Percentiles rank a stretch among this genome's conserved stretches.
Evolutionary conservation across 1,139 yeast species (phyloP).

Genomic region (Martiniozyma asiatica): DNA sequence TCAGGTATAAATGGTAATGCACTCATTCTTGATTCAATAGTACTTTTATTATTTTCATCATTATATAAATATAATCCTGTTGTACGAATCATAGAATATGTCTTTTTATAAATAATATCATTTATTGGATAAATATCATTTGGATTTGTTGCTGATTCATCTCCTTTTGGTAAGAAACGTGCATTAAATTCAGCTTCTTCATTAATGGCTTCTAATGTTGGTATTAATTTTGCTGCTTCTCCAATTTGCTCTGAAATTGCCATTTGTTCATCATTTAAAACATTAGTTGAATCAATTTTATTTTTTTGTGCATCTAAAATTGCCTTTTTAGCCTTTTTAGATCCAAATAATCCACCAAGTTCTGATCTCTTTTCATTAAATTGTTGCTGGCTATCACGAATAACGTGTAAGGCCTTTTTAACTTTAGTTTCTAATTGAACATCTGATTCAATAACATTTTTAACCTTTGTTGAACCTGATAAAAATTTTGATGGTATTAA

Average conservation of each 20-base stretch:
- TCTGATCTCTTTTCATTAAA: too few relatives aligned
- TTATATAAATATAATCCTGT: conserved; percentile 6
- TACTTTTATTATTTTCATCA: conserved; percentile 1
- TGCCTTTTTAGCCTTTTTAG: conserved; percentile 89
- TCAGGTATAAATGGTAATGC: conserved; percentile 4
- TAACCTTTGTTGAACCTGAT: conserved; percentile 8
- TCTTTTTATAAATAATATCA: conserved; percentile 57
- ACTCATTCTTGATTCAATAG: conserved; percentile 1
- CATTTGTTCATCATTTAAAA: conserved; percentile 45
- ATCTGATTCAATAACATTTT: conserved; percentile 8
- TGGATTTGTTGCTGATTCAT: conserved; percentile 65
- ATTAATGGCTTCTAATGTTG: conserved; percentile 49
- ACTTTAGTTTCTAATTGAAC: conserved; percentile 7
- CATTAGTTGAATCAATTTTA: conserved; percentile 71
- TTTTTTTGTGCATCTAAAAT: conserved; percentile 72
- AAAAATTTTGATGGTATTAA: conserved; percentile 24
- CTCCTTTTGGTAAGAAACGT: conserved; percentile 75
- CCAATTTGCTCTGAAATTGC: conserved; percentile 78
- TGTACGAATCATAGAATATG: conserved; percentile 54
- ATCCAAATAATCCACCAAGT: conserved; percentile 93
- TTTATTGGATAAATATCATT: conserved; percentile 72
- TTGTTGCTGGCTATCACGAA: too few relatives aligned
- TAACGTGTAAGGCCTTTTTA: conserved; percentile 28
- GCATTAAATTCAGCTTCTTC: conserved; percentile 45
- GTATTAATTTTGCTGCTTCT: conserved; percentile 58